Percentiles rank a stretch among this genome's conserved stretches.
Evolutionary conservation across 371 early-diverging fungal species (phyloP).

Genomic region (Mucor velutinosus): DNA sequence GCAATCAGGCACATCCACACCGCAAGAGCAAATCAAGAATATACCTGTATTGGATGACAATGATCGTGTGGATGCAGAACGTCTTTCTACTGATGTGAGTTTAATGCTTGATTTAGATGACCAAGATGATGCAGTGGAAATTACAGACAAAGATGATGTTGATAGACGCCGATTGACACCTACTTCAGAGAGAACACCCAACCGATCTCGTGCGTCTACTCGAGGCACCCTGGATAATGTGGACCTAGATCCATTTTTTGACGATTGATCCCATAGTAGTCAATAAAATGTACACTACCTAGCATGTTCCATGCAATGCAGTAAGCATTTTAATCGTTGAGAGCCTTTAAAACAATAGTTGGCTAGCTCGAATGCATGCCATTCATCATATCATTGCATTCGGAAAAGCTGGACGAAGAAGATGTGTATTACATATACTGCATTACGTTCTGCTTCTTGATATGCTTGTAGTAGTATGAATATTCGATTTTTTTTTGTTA

Average conservation of each 20-base stretch:
- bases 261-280: background rate
- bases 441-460: too few species aligned
- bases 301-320: too few species aligned
- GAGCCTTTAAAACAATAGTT: too few species aligned
- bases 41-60: background rate
- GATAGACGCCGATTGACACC: background rate
- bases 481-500: too few species aligned
- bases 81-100: background rate
- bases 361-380: too few species aligned
- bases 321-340: too few species aligned
- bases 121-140: slow-evolving; percentile 9
- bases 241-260: slow-evolving; percentile 17
- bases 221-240: slow-evolving; percentile 13
- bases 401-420: too few species aligned
- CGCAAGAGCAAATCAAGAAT: background rate
- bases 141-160: slow-evolving; percentile 2
- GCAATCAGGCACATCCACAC: background rate
- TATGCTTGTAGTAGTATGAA: too few species aligned
- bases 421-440: too few species aligned
- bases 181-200: background rate
- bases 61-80: background rate
- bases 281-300: background rate
- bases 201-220: slow-evolving; percentile 14
- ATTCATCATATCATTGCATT: too few species aligned
- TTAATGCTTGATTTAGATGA: slow-evolving; percentile 5